These are phyloP conservation scores for Cladosporium oxysporum DNA, from an alignment of 2,329 filamentous ascomycete species.

Conservation along the genomic window DNA sequence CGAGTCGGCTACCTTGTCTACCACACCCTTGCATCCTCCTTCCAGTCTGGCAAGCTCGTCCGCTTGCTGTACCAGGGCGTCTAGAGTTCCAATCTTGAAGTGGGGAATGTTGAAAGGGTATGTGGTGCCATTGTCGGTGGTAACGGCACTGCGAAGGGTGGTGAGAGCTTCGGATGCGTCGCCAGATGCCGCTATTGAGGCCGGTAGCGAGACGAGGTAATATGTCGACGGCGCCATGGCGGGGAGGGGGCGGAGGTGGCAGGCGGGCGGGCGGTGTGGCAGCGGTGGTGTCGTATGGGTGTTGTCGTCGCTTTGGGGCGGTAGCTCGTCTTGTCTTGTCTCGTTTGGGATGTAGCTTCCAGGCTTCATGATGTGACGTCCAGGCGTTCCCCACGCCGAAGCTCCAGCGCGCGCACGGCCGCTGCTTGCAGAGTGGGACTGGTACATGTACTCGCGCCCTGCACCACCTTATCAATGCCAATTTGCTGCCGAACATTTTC, in stretches of 20 bases:
- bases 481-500: conserved; percentile 1
- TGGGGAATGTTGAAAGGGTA: conserved; percentile 80
- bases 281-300: neutral
- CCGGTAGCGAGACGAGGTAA: conserved; percentile 85
- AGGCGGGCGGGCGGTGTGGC: conserved; percentile 7
- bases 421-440: conserved; percentile 1
- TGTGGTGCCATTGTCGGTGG: conserved; percentile 73
- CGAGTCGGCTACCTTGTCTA: conserved; percentile 84
- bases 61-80: conserved; percentile 92
- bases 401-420: neutral
- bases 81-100: conserved; percentile 97
- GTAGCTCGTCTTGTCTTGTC: conserved; percentile 8
- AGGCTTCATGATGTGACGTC: conserved; percentile 5
- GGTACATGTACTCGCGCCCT: conserved; percentile 19
- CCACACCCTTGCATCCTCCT: conserved; percentile 73
- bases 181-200: conserved; percentile 78
- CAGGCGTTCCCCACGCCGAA: conserved; percentile 2
- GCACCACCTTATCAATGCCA: conserved; percentile 2
- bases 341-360: conserved; percentile 4
- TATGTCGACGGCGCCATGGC: conserved; percentile 59
- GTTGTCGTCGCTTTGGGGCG: conserved; percentile 5
- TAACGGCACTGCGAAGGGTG: conserved; percentile 70
- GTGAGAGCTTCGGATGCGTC: conserved; percentile 79
- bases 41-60: conserved; percentile 93
- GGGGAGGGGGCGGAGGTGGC: conserved; percentile 8